Percentiles rank a stretch among this genome's conserved stretches.
These are phyloP conservation scores for Lanmaoa pseudosensibilis DNA, from an alignment of 768 basidiomycete species.

Conservation along the genomic window DNA sequence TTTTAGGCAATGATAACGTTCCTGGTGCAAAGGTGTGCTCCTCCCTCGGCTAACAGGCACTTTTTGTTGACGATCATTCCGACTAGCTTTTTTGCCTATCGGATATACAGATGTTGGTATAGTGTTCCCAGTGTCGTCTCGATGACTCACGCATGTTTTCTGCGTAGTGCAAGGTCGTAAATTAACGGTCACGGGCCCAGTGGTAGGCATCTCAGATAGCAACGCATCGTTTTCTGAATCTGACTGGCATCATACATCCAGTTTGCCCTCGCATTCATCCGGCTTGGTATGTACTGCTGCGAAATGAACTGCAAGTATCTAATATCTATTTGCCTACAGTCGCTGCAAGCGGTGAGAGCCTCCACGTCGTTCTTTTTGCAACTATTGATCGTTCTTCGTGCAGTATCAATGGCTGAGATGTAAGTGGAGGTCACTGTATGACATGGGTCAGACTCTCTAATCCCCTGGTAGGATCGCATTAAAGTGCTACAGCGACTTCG, in stretches of 20 bases:
- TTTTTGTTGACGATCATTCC: background rate
- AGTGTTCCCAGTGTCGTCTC: background rate
- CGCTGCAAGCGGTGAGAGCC: constrained; percentile 20
- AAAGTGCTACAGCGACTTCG: constrained; percentile 9
- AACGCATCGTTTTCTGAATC: background rate
- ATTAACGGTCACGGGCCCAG: constrained; percentile 12
- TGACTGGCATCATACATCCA: constrained; percentile 3
- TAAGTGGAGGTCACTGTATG: background rate
- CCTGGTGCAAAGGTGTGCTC: constrained; percentile 21
- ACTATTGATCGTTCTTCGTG: background rate
- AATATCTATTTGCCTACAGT: constrained; percentile 3
- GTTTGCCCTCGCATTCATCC: constrained; percentile 17
- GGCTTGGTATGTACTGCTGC: constrained; percentile 14
- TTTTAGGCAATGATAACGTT: constrained; percentile 28
- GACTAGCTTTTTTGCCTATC: constrained; percentile 26
- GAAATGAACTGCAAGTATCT: background rate
- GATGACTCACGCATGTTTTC: background rate
- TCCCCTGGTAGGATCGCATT: constrained; percentile 13
- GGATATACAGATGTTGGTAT: constrained; percentile 25
- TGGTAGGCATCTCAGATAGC: constrained; percentile 11
- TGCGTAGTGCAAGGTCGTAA: constrained; percentile 17
- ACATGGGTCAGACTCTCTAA: background rate
- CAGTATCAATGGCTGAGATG: constrained; percentile 26
- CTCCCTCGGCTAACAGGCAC: fast-evolving
- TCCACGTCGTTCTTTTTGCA: background rate